These are phyloP conservation scores for Ophiostoma tasmaniense DNA, from an alignment of 2,329 filamentous ascomycete genomes.

Conservation along the genomic window DNA sequence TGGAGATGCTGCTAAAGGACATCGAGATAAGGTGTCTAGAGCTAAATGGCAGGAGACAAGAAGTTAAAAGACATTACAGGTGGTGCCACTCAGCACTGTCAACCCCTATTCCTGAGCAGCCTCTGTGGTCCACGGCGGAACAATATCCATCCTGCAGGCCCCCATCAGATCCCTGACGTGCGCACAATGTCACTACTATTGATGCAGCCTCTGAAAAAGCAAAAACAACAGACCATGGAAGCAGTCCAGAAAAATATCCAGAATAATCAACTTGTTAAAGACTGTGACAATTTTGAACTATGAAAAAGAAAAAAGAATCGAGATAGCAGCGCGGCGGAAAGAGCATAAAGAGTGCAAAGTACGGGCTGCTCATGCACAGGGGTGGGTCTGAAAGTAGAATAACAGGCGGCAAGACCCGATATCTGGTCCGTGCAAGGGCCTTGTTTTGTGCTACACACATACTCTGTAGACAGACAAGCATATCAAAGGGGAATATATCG, in stretches of 20 bases:
- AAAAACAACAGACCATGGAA: neutral
- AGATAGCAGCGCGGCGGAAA: neutral
- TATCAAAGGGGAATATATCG: neutral
- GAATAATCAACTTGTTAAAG: too few relatives aligned
- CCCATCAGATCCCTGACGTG: neutral
- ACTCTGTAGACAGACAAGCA: neutral
- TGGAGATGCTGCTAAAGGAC: neutral
- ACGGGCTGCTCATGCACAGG: neutral
- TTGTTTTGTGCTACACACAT: neutral
- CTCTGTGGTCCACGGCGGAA: neutral
- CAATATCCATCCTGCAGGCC: neutral
- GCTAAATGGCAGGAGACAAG: neutral
- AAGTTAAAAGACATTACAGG: neutral
- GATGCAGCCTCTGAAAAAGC: neutral
- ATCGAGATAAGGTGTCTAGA: neutral
- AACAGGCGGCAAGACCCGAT: neutral
- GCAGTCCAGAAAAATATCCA: neutral
- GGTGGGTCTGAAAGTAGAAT: neutral
- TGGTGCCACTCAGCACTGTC: neutral
- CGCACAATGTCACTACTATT: neutral
- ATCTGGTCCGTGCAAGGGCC: constrained; percentile 1
- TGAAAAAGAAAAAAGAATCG: neutral
- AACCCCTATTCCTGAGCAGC: neutral
- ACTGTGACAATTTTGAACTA: too few relatives aligned
- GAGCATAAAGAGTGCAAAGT: neutral